These are phyloP conservation scores for Peziza echinospora DNA, from an alignment of 495 filamentous ascomycete genomes.

Conservation along the genomic window DNA sequence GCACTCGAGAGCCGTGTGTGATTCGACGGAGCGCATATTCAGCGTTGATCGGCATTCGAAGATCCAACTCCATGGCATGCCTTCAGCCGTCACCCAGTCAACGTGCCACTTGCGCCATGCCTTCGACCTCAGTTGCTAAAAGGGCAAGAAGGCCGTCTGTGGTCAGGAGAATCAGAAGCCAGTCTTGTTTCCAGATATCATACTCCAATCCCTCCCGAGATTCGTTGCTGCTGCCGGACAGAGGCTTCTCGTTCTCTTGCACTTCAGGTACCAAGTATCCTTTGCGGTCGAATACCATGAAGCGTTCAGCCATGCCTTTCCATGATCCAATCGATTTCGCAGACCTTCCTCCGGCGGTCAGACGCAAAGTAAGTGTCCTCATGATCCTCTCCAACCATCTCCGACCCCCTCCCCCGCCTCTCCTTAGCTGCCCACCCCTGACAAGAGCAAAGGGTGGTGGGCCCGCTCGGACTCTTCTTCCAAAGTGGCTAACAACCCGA, in stretches of 20 bases:
- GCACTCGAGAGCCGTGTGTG: too few relatives aligned
- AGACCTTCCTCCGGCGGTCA: conserved; percentile 19
- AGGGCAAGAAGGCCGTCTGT: not conserved
- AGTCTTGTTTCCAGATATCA: too few relatives aligned
- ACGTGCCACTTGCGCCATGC: not conserved
- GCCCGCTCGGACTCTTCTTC: not conserved
- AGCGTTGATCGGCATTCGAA: not conserved
- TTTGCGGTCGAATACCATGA: too few relatives aligned
- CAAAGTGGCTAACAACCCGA: not conserved
- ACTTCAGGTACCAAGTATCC: not conserved
- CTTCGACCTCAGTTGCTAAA: not conserved
- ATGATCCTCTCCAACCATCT: not conserved
- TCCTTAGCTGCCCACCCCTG: too few relatives aligned
- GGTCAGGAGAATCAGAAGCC: too few relatives aligned
- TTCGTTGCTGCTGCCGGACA: not conserved
- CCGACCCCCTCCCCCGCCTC: too few relatives aligned
- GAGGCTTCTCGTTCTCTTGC: not conserved
- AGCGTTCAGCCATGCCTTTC: not conserved
- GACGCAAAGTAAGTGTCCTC: not conserved
- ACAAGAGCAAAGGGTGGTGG: too few relatives aligned
- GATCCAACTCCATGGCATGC: conserved; percentile 1
- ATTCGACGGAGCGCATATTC: too few relatives aligned
- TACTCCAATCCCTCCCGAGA: too few relatives aligned
- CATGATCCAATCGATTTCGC: conserved; percentile 19
- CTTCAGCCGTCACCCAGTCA: not conserved